phyloP scores from a whole-genome alignment of 129 eudicot genomes.

The Flaveria brownii region DNA sequence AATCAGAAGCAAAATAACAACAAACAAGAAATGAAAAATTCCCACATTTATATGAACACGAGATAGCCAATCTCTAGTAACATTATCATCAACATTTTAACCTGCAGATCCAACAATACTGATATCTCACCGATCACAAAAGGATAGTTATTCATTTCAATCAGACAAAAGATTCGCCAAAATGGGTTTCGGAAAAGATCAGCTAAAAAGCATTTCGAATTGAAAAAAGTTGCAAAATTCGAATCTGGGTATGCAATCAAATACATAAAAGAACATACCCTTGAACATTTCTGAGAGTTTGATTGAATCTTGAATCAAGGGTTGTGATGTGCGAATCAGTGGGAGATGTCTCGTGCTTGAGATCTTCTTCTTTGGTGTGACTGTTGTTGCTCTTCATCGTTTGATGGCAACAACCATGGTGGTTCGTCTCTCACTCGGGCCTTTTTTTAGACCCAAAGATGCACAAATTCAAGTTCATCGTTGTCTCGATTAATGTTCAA shows the following conservation, averaged over 20 bases:
- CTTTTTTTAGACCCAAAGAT: constrained; percentile 36
- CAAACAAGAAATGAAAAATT: not conserved
- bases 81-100: constrained; percentile 23
- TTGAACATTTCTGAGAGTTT: constrained; percentile 87
- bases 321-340: constrained; percentile 40
- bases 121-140: constrained; percentile 15
- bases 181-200: constrained; percentile 20
- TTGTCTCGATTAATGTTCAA: constrained; percentile 11
- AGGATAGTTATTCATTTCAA: constrained; percentile 25
- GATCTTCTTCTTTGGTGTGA: constrained; percentile 46
- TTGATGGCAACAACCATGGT: constrained; percentile 38
- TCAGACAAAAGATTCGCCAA: not conserved
- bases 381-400: constrained; percentile 53
- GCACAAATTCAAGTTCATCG: constrained; percentile 37
- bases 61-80: not conserved
- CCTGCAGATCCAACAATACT: constrained; percentile 41
- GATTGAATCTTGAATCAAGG: constrained; percentile 94
- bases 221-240: constrained; percentile 7
- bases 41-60: constrained; percentile 17
- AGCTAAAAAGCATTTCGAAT: constrained; percentile 11
- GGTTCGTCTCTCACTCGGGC: constrained; percentile 31
- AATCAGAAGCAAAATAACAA: constrained; percentile 17
- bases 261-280: constrained; percentile 43
- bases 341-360: constrained; percentile 32
- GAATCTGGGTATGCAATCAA: constrained; percentile 27